Base-by-base conservation (phyloP, 1,284 basidiomycete genomes). In the Termitomyces sp. region DNA sequence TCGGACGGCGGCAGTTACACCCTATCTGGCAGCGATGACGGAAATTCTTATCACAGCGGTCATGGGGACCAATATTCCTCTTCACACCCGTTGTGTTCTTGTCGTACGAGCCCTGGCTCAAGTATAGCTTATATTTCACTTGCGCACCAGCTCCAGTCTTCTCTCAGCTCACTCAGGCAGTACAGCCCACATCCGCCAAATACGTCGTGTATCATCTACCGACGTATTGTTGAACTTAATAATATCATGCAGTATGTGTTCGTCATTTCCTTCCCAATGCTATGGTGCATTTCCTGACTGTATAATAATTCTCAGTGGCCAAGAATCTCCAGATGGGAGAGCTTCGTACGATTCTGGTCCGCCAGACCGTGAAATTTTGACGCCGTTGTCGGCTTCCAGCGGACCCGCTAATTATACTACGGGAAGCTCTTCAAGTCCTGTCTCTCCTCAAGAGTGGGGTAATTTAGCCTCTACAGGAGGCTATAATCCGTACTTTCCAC, bases 401-500 rank as follows among this genome's bases (percentile, higher is more conserved):
- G 79, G 78, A n/a, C 74, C 75, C 42, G 60, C 70, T 8, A 73
- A 78, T 55, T 75, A 79, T 68, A 68, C 79, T 59, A 66, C 68
- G 21, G 66, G 56, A 36, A 52, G 68, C 8, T 70, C 72, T 28
- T 73, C 73, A 52, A 69, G 70, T 31, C 70, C 69, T 50, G 70
- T 75, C 58, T 76, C 80, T 45, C 78, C 80, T 30, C 79, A 81
- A 56, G 82, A 86, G 67, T 86, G 84, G 84, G 78, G 76, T 53
- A 73, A 77, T 55, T 73, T 84, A 60, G 70, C 78, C 24, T 72
- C 77, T 38, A 67, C 77, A 28, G 67, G 77, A 26, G 78, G 77
- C 39, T 88, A 86, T 70, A 86, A 84, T 57, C 75, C 84, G 12
- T 88, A 88, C 67, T 88, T 88, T 64, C 80, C 85, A 48, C 71